Conservation (phyloP, 768 basidiomycete genomes). For the Mycena vulgaris region DNA sequence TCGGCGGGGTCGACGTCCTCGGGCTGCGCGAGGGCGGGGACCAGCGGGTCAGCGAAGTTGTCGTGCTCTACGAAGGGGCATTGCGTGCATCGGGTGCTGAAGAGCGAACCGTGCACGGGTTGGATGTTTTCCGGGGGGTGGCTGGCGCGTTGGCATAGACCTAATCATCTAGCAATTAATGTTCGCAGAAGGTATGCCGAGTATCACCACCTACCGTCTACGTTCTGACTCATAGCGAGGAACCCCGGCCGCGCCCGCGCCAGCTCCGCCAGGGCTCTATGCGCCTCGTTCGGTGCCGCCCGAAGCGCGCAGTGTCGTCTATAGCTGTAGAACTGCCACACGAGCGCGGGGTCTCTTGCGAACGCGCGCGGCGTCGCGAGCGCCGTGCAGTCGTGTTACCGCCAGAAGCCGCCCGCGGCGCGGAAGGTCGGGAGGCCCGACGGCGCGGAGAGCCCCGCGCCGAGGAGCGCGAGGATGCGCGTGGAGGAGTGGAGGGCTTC, state of each 20-base stretch:
- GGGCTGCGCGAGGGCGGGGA: slow-evolving; percentile 19
- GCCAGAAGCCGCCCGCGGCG: slow-evolving; percentile 28
- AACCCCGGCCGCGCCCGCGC: slow-evolving; percentile 18
- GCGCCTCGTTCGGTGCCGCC: slow-evolving; percentile 12
- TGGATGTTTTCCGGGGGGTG: slow-evolving; percentile 23
- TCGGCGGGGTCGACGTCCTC: slow-evolving; percentile 15
- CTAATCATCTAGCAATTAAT: not conserved
- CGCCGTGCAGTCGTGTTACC: slow-evolving; percentile 28
- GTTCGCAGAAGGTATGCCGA: no score
- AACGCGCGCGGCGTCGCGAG: slow-evolving; percentile 25
- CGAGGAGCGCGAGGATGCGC: slow-evolving; percentile 20
- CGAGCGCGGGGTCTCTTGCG: slow-evolving; percentile 16
- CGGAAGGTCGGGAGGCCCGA: slow-evolving; percentile 30
- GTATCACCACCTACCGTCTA: slow-evolving; percentile 6
- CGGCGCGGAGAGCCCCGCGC: slow-evolving; percentile 27
- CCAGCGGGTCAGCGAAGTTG: slow-evolving; percentile 26
- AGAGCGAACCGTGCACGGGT: slow-evolving; percentile 18
- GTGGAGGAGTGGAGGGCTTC: slow-evolving; percentile 14
- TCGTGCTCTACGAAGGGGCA: slow-evolving; percentile 17
- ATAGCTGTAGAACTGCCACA: slow-evolving; percentile 30
- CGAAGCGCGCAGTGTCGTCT: slow-evolving; percentile 8
- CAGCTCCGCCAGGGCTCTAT: slow-evolving; percentile 14
- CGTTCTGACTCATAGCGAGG: slow-evolving; percentile 21
- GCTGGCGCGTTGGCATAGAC: slow-evolving; percentile 20
- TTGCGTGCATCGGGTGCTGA: slow-evolving; percentile 21